Base-by-base conservation (phyloP, 2,329 filamentous ascomycete species). In the Emergomyces pasteurianus region DNA sequence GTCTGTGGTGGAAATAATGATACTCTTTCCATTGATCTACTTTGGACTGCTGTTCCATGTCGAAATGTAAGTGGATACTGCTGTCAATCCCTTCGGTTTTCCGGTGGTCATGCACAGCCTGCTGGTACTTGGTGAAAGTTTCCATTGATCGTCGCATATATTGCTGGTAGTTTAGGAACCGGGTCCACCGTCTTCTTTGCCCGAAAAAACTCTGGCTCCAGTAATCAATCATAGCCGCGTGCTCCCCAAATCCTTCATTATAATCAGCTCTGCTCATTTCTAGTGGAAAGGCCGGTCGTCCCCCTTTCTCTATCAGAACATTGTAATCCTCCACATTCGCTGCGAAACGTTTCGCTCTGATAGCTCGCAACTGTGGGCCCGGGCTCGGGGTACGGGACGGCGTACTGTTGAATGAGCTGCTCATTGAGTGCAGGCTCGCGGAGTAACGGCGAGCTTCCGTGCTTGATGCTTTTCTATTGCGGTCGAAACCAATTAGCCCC, bases 21-120 rank as follows among this genome's bases (percentile, higher is more conserved):
- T 40, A 61, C 26, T 61, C 60, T 31, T 61, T 61, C 60, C 60
- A 61, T 1, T 59, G 47, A 5, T 61, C 60, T 36, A 61, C 18
- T 36, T 56, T 61, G 3, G 56, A 59, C 34, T 61, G 60, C 34
- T 61, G 34, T 26, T 21, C 21, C 47, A 36, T 26, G 56, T 61
- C 60, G 9, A 59, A 56, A 43, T 53, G 49, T 55, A 59, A 16
- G 7, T 61, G 46, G 36, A 61, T 59, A 18, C 49, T n/a, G 23
- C 60, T 57, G 8, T 55, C 31, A 18, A 61, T 49, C 8, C 60
- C 60, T 50, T 58, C 60, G 3, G 47, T 53, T 43, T 55, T 1
- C 12, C 60, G 60, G 49, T 60, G 28, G 34, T 60, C 50, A 14
- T 31, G 40, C 14, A 60, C 58, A 16, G 53, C 21, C 50, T 60